Conservation (phyloP, 768 basidiomycete genomes). For the Rhodotorula diobovata region DNA sequence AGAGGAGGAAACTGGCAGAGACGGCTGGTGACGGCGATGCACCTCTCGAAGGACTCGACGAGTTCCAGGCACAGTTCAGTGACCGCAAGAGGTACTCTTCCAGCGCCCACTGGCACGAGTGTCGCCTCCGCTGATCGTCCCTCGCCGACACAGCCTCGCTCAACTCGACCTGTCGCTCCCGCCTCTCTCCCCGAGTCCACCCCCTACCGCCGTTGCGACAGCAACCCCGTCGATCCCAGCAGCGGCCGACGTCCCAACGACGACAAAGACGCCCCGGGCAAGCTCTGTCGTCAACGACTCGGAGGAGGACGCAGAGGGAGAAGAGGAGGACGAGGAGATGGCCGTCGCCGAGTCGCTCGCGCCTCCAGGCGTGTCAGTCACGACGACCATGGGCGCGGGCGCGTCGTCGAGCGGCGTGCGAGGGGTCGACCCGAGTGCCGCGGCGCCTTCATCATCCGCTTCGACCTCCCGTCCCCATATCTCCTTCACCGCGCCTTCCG, state of each 20-base stretch:
- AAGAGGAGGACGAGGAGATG: constrained; percentile 31
- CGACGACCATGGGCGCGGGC: not conserved
- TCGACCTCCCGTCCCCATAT: not conserved
- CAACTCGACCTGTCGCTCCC: constrained; percentile 26
- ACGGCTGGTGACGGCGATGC: not conserved
- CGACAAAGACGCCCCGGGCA: not conserved
- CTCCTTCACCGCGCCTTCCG: not conserved
- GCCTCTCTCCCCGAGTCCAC: constrained; percentile 19
- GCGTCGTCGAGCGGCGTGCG: not conserved
- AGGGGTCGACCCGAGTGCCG: not conserved
- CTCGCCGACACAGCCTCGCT: constrained; percentile 5
- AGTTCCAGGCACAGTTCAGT: constrained; percentile 8
- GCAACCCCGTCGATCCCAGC: not conserved
- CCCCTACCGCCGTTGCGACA: not conserved
- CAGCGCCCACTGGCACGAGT: not conserved
- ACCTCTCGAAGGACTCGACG: not conserved
- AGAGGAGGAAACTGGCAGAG: constrained; percentile 5
- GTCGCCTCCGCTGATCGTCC: no score
- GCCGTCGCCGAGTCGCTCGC: constrained; percentile 24
- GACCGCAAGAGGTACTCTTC: not conserved
- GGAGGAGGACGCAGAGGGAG: constrained; percentile 23
- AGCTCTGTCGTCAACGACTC: constrained; percentile 4
- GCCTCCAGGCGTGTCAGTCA: not conserved
- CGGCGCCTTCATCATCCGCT: not conserved
- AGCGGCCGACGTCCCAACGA: not conserved